Conservation (phyloP, 1,139 yeast species). For the Hyphopichia burtonii region DNA sequence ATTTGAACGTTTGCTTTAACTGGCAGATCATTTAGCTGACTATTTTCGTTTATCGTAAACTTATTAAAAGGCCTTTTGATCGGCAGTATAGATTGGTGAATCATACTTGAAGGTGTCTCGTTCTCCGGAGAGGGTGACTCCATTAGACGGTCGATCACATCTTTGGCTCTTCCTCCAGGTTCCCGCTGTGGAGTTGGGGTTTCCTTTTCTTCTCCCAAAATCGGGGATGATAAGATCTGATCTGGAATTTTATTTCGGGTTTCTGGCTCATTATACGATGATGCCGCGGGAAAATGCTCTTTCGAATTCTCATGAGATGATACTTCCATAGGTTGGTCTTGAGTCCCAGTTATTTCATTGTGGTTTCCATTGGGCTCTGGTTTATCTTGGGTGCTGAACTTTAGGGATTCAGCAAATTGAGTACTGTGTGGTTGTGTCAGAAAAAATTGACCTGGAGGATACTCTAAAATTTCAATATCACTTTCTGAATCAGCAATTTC, state of each 20-base stretch:
- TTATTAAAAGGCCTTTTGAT: neutral
- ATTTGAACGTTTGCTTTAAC: neutral
- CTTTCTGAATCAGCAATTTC: constrained; percentile 1
- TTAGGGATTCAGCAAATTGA: neutral
- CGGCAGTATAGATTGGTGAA: neutral
- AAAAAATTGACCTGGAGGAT: neutral
- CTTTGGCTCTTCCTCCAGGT: no score
- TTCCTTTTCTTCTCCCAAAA: neutral
- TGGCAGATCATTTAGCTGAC: neutral
- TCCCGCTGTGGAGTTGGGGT: neutral
- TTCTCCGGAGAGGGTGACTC: neutral
- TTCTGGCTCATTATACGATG: neutral
- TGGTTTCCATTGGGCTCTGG: no score
- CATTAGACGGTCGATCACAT: neutral
- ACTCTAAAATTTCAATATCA: neutral
- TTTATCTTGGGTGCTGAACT: neutral
- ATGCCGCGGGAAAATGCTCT: neutral
- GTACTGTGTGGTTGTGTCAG: neutral
- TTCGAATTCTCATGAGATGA: neutral
- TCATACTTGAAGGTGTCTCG: neutral
- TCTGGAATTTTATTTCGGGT: neutral
- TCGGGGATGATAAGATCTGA: neutral
- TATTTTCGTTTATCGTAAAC: no score
- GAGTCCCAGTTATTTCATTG: neutral
- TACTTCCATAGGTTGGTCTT: neutral